These are phyloP conservation scores for Heterobasidion parviporum DNA, from an alignment of 1,284 basidiomycete species.

Conservation along the genomic window DNA sequence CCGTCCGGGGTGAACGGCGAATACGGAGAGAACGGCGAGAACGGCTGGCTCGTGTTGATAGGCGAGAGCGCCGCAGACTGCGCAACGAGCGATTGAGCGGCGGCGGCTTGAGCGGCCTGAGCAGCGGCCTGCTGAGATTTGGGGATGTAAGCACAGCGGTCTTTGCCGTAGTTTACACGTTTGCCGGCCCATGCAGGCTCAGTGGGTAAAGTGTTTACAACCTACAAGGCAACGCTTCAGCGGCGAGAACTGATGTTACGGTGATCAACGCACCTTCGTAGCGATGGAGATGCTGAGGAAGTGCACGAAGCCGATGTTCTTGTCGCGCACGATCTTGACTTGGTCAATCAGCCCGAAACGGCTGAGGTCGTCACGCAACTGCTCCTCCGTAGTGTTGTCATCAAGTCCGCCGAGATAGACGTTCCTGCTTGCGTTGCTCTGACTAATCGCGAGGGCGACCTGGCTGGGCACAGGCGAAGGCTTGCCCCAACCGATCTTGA, in stretches of 20 bases:
- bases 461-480: constrained; percentile 79
- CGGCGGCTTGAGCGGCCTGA: constrained; percentile 75
- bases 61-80: constrained; percentile 40
- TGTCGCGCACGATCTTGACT: constrained; percentile 95
- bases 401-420: constrained; percentile 91
- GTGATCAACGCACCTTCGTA: constrained; percentile 60
- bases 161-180: constrained; percentile 92
- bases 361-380: constrained; percentile 78
- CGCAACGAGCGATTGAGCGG: constrained; percentile 69
- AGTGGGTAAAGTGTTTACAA: constrained; percentile 81
- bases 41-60: constrained; percentile 17
- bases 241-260: constrained; percentile 6
- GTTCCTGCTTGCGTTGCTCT: constrained; percentile 87
- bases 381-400: constrained; percentile 83
- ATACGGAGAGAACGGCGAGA: constrained; percentile 49
- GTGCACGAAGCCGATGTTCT: constrained; percentile 96
- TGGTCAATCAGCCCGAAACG: constrained; percentile 95
- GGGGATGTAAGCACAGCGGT: constrained; percentile 90
- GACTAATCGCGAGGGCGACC: constrained; percentile 79
- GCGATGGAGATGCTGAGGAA: constrained; percentile 90
- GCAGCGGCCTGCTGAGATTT: constrained; percentile 83
- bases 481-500: constrained; percentile 96
- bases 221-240: constrained; percentile 33
- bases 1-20: constrained; percentile 48
- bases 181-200: constrained; percentile 91